phyloP scores from a whole-genome alignment of 2,329 filamentous ascomycete genomes.

The Verticillium tricorpus region DNA sequence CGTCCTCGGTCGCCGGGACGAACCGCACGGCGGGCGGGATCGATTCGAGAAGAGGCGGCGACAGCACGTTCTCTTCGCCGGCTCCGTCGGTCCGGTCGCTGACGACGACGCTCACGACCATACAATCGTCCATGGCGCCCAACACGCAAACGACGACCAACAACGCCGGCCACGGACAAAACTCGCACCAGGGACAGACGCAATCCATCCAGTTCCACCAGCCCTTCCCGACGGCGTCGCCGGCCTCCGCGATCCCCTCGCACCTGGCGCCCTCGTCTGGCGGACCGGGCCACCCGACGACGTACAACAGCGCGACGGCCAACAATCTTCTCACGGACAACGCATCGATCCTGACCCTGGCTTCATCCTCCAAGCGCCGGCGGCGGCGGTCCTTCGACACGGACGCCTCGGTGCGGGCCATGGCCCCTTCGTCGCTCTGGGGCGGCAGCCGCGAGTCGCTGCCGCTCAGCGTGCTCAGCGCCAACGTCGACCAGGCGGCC shows the following conservation, averaged over 20 bases:
- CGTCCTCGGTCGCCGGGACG: slow-evolving; percentile 71
- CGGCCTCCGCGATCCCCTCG: slow-evolving; percentile 67
- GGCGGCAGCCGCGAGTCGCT: slow-evolving; percentile 77
- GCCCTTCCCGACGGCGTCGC: slow-evolving; percentile 59
- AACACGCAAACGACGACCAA: slow-evolving; percentile 36
- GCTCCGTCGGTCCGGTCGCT: slow-evolving; percentile 76
- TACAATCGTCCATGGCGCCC: slow-evolving; percentile 64
- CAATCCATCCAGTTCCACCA: slow-evolving; percentile 59
- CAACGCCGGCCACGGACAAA: slow-evolving; percentile 35
- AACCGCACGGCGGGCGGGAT: slow-evolving; percentile 63
- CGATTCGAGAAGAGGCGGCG: slow-evolving; percentile 64
- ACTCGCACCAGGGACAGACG: slow-evolving; percentile 29
- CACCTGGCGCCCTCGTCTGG: slow-evolving; percentile 54
- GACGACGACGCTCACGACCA: slow-evolving; percentile 80
- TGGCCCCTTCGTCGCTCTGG: slow-evolving; percentile 79
- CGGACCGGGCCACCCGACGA: slow-evolving; percentile 54
- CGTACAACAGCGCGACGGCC: slow-evolving; percentile 73
- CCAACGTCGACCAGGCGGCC: slow-evolving; percentile 52
- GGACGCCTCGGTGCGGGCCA: slow-evolving; percentile 76
- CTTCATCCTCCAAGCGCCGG: slow-evolving; percentile 74
- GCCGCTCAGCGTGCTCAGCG: slow-evolving; percentile 72
- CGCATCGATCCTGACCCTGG: slow-evolving; percentile 79
- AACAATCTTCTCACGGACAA: slow-evolving; percentile 82
- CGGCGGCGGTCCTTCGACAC: slow-evolving; percentile 79
- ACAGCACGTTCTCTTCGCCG: slow-evolving; percentile 77